Evolutionary conservation across 352 stramenopile genomes (phyloP).

Genomic region (Phytophthora kernoviae): DNA sequence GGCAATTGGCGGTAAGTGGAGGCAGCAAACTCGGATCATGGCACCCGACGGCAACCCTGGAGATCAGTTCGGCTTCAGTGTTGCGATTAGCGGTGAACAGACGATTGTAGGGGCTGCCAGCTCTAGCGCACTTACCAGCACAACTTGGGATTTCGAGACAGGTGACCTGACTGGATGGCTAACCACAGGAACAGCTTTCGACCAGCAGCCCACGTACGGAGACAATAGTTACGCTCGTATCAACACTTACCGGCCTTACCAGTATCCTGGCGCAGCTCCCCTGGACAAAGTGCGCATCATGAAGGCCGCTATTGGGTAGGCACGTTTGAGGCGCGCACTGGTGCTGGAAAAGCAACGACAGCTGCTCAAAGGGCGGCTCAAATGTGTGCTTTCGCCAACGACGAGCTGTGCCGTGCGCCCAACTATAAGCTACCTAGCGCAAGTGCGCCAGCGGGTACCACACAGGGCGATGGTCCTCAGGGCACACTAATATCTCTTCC

Average conservation of each 20-base stretch:
- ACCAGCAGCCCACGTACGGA: conserved; percentile 94
- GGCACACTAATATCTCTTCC: conserved; percentile 94
- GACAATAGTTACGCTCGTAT: conserved; percentile 92
- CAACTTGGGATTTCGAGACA: conserved; percentile 98
- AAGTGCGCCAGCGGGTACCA: conserved; percentile 61
- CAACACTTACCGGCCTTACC: conserved; percentile 54
- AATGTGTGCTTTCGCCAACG: conserved; percentile 77
- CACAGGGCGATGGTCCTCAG: conserved; percentile 89
- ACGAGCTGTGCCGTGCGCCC: conserved; percentile 55
- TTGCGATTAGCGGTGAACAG: conserved; percentile 81
- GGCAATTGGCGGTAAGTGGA: conserved; percentile 58
- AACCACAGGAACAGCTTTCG: conserved; percentile 93
- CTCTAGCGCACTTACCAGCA: conserved; percentile 78
- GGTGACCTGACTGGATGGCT: conserved; percentile 94
- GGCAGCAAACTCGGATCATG: conserved; percentile 56
- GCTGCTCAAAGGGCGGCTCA: conserved; percentile 28
- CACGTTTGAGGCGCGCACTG: conserved; percentile 92
- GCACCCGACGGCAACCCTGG: conserved; percentile 75
- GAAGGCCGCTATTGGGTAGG: conserved; percentile 95
- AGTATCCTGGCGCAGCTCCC: conserved; percentile 27
- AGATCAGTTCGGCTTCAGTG: conserved; percentile 76
- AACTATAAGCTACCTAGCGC: conserved; percentile 83
- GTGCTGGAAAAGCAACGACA: conserved; percentile 62
- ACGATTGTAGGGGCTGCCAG: conserved; percentile 72
- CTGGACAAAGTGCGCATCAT: conserved; percentile 55